A percentile compares a stretch with the other conserved stretches of the same genome.
These are phyloP conservation scores for Pulveroboletus sp. DNA, from an alignment of 768 basidiomycete genomes.

Conservation along the genomic window DNA sequence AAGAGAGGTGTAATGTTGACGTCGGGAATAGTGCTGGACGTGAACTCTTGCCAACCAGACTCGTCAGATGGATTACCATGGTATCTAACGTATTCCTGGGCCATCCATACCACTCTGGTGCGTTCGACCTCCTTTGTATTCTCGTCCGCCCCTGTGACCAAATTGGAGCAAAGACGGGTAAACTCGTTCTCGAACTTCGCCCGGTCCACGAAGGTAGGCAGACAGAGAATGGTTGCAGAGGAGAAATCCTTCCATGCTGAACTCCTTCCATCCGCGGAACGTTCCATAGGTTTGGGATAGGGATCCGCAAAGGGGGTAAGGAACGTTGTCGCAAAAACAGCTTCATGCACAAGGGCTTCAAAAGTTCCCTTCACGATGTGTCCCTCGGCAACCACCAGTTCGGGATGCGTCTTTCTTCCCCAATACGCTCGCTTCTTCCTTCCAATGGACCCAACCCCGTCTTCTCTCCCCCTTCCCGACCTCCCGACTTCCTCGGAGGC, in stretches of 20 bases:
- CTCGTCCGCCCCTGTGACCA: conserved; percentile 53
- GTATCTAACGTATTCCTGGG: conserved; percentile 57
- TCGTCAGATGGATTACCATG: conserved; percentile 52
- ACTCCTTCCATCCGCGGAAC: conserved; percentile 16
- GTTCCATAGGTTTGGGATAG: conserved; percentile 16
- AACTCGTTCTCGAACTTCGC: conserved; percentile 68
- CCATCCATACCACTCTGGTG: conserved; percentile 58
- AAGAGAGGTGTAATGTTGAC: conserved; percentile 25
- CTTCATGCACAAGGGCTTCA: conserved; percentile 79
- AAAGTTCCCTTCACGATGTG: conserved; percentile 61
- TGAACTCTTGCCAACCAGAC: conserved; percentile 56
- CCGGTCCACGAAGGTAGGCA: conserved; percentile 55
- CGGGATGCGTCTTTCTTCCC: conserved; percentile 73
- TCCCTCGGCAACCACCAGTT: conserved; percentile 44
- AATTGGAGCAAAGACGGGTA: conserved; percentile 58
- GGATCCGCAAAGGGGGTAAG: conserved; percentile 18
- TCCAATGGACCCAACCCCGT: conserved; percentile 23
- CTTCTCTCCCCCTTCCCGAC: conserved; percentile 34
- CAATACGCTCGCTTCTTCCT: conserved; percentile 70
- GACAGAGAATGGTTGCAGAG: conserved; percentile 52
- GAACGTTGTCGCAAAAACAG: conserved; percentile 75
- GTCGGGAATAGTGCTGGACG: conserved; percentile 47
- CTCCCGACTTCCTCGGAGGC: conserved; percentile 24
- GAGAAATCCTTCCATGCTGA: conserved; percentile 62
- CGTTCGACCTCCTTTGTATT: conserved; percentile 36